Evolutionary conservation across 345 rosid species (phyloP), one percentile per base, ranked within the genome.

Genomic region (Carallia brachiata): DNA sequence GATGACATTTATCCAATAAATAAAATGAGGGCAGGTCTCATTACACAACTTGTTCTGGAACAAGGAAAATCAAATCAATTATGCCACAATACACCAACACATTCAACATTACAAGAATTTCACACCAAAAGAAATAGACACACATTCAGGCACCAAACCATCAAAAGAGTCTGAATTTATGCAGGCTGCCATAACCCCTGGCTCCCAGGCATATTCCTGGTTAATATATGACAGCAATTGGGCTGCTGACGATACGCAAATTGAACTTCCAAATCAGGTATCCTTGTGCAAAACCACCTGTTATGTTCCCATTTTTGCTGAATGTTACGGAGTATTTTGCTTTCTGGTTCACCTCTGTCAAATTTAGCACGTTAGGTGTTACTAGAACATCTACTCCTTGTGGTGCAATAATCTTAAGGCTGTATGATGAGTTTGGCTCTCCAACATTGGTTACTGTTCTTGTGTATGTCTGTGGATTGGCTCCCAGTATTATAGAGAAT

Each of bases 301-400:
- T 18, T 1, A 53, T 6, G 12, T n/a, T 48, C 8, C 1, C 28
- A 1, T 15, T n/a, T 36, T 36, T 59, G 55, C 55, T 61, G 54
- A 75, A 75, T 61, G 74, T 75, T 12, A 70, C 66, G 0, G 75
- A 48, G 54, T 52, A 75, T 1, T 67, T 70, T 17, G 74, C 75
- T 7, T 58, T 64, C 37, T 61, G 58, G 13, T 60, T 64, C 52
- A 23, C 70, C 5, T 19, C 31, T 0, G 10, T 19, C 40, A 75
- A 70, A 7, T 1, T 0, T 18, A 75, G 6, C 27, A 2, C 44
- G 1, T 6, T 8, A 2, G 79, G 79, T 34, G 12, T 56, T 13
- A 71, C 75, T 7, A 8, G 13, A 57, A 71, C 57, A 36, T 57
- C 47, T 17, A 71, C 69, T 17, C 75, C 75, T 32, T 23, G 23